Conservation (phyloP, 1,139 yeast species). For the Geotrichum histeridarum region DNA sequence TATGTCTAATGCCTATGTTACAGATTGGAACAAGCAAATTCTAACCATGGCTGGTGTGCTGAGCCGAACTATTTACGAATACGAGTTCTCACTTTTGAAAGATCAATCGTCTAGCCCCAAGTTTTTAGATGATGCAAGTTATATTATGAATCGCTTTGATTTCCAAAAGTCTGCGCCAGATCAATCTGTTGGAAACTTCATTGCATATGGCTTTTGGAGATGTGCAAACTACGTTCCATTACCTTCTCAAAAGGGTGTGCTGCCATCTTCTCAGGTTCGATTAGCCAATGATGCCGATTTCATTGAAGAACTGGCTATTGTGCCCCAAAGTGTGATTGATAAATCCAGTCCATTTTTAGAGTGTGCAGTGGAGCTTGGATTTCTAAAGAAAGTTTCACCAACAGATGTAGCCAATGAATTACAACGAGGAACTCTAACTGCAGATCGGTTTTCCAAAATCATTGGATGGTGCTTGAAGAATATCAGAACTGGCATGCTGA, state of each 20-base stretch:
- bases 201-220: constrained; percentile 39
- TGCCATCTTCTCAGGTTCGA: constrained; percentile 33
- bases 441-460: constrained; percentile 23
- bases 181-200: constrained; percentile 34
- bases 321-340: constrained; percentile 29
- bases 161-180: constrained; percentile 39
- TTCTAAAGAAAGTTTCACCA: constrained; percentile 27
- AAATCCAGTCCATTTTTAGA: constrained; percentile 31
- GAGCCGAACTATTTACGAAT: constrained; percentile 38
- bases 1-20: constrained; percentile 41
- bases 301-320: constrained; percentile 32
- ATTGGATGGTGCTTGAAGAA: constrained; percentile 26
- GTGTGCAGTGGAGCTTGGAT: constrained; percentile 27
- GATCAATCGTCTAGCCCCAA: constrained; percentile 12
- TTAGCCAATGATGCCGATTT: constrained; percentile 32
- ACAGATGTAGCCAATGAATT: constrained; percentile 32
- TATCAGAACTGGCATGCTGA: constrained; percentile 17
- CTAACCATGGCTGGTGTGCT: constrained; percentile 40
- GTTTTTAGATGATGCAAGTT: constrained; percentile 26
- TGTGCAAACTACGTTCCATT: constrained; percentile 30
- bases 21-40: constrained; percentile 42
- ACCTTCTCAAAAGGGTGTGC: constrained; percentile 36
- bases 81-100: constrained; percentile 31
- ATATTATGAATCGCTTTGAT: constrained; percentile 34
- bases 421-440: constrained; percentile 28